These are phyloP conservation scores for Cardamine resedifolia DNA, from an alignment of 345 rosid genomes.

Conservation along the genomic window DNA sequence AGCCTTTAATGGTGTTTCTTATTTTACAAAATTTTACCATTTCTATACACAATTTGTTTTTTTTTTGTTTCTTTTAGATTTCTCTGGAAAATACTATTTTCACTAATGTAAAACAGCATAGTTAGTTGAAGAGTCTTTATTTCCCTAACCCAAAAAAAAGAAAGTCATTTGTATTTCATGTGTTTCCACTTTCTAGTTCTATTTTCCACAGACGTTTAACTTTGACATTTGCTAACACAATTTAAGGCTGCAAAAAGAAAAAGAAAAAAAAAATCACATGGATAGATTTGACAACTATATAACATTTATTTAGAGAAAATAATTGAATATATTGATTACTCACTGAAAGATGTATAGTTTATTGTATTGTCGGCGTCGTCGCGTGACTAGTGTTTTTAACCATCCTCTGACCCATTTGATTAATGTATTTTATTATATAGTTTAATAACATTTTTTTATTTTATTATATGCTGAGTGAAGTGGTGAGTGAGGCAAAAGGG, in stretches of 20 bases:
- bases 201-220: not conserved
- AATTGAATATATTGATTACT: constrained; percentile 24
- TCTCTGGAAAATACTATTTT: not conserved
- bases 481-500: constrained; percentile 64
- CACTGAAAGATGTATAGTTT: not conserved
- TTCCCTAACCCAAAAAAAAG: not conserved
- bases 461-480: constrained; percentile 41
- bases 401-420: constrained; percentile 18
- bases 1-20: not conserved
- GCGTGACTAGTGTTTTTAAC: constrained; percentile 28
- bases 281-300: constrained; percentile 21
- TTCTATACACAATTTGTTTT: not conserved
- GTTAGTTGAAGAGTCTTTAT: not conserved
- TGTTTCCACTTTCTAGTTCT: constrained; percentile 12
- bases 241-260: constrained; percentile 13
- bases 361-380: constrained; percentile 18
- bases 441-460: not conserved
- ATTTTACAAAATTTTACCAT: not conserved
- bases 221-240: constrained; percentile 18
- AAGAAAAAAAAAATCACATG: constrained; percentile 28
- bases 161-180: constrained; percentile 21
- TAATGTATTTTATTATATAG: not conserved
- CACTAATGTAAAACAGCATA: not conserved
- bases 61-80: not conserved
- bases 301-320: not conserved